Conservation (phyloP, 768 basidiomycete species). For the Chalciporus pseudorubinellus region DNA sequence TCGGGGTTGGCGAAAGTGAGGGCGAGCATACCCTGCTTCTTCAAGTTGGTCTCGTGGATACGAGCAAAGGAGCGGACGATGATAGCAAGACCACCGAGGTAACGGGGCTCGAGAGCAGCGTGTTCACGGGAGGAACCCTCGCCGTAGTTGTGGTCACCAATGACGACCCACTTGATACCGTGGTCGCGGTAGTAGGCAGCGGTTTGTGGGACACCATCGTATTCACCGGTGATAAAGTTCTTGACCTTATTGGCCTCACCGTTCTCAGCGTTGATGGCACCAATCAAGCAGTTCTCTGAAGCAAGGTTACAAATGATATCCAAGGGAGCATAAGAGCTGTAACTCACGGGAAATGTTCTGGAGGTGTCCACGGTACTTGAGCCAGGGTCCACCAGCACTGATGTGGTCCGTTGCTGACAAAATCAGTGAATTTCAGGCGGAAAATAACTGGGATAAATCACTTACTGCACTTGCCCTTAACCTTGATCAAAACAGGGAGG, state of each 20-base stretch:
- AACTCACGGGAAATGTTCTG: constrained; percentile 92
- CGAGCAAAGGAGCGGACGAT: constrained; percentile 96
- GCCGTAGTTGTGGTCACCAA: constrained; percentile 95
- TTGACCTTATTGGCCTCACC: constrained; percentile 94
- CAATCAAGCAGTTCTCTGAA: constrained; percentile 93
- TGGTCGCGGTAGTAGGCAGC: constrained; percentile 86
- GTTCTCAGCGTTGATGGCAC: constrained; percentile 95
- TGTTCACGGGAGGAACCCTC: constrained; percentile 98
- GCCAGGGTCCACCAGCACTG: constrained; percentile 97
- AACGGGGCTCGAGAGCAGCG: constrained; percentile 94
- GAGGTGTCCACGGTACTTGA: constrained; percentile 99
- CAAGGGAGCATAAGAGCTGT: not conserved
- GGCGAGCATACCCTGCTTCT: constrained; percentile 99
- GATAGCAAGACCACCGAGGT: constrained; percentile 92
- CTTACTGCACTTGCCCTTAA: constrained; percentile 97
- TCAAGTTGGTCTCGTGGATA: constrained; percentile 97
- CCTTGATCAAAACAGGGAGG: constrained; percentile 96
- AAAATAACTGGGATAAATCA: constrained; percentile 14
- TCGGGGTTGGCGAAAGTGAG: constrained; percentile 88
- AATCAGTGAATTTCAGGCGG: constrained; percentile 1
- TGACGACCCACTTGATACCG: constrained; percentile 94
- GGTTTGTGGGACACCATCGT: constrained; percentile 78
- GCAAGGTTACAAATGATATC: constrained; percentile 5
- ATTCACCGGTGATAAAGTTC: constrained; percentile 87
- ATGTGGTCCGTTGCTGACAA: constrained; percentile 83